Conservation (phyloP, 805 yeast species). For the Cyberlindnera veronae region DNA sequence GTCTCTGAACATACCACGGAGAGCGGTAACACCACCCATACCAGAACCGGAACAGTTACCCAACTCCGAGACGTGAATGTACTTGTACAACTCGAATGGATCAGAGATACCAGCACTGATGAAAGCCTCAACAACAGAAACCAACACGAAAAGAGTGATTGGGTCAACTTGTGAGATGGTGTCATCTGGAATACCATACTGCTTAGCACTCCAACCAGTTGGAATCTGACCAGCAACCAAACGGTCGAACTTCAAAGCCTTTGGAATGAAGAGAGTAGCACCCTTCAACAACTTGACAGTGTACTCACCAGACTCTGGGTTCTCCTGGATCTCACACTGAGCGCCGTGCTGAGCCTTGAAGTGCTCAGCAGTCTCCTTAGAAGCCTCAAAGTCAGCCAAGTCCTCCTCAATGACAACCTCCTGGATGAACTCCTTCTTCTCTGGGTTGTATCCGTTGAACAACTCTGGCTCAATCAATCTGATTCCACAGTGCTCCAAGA, state of each 20-base stretch:
- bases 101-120: slow-evolving; percentile 94
- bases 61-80: slow-evolving; percentile 96
- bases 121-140: slow-evolving; percentile 92
- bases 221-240: slow-evolving; percentile 83
- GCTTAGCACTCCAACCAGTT: slow-evolving; percentile 95
- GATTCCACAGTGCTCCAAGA: slow-evolving; percentile 92
- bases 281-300: slow-evolving; percentile 90
- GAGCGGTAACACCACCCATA: slow-evolving; percentile 98
- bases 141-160: slow-evolving; percentile 87
- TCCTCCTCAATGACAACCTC: slow-evolving; percentile 97
- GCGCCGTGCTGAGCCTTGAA: slow-evolving; percentile 94
- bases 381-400: slow-evolving; percentile 91
- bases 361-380: slow-evolving; percentile 92
- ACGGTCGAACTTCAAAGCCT: slow-evolving; percentile 64
- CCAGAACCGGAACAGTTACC: slow-evolving; percentile 99
- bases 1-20: slow-evolving; percentile 97
- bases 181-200: slow-evolving; percentile 94
- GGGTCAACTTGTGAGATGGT: slow-evolving; percentile 94
- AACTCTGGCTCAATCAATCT: slow-evolving; percentile 95
- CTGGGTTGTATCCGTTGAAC: slow-evolving; percentile 91
- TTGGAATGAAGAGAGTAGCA: slow-evolving; percentile 86
- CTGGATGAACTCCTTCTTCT: slow-evolving; percentile 88
- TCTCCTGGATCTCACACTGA: slow-evolving; percentile 85
- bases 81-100: slow-evolving; percentile 97
- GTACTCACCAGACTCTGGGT: slow-evolving; percentile 87